These are phyloP conservation scores for Solanum corneliomulleri DNA, from an alignment of 257 asterid species.

Conservation along the genomic window DNA sequence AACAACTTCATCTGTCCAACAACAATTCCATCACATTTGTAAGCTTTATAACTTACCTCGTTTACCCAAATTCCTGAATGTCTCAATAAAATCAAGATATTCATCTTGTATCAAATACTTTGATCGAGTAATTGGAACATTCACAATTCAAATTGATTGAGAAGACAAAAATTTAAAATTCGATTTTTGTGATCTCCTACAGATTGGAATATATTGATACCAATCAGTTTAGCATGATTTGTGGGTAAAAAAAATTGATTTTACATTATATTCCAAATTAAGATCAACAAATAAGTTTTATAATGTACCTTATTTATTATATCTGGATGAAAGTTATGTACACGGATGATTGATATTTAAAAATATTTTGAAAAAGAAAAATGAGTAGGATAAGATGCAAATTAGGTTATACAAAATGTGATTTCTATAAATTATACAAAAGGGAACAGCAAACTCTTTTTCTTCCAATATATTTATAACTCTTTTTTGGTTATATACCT, in stretches of 20 bases:
- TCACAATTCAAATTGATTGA: neutral
- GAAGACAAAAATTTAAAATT: neutral
- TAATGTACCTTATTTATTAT: neutral
- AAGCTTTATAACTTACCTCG: neutral
- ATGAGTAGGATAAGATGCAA: too few relatives aligned
- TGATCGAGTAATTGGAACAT: neutral
- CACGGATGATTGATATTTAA: neutral
- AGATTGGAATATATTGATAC: neutral
- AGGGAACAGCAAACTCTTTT: too few relatives aligned
- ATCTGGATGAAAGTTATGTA: neutral
- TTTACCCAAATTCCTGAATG: neutral
- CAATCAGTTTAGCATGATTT: neutral
- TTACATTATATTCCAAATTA: neutral
- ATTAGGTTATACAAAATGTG: too few relatives aligned
- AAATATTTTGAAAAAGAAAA: too few relatives aligned
- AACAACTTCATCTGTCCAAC: neutral
- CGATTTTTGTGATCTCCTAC: neutral
- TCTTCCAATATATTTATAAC: too few relatives aligned
- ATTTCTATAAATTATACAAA: too few relatives aligned
- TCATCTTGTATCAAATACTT: neutral
- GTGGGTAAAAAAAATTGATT: neutral
- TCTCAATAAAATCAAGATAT: neutral
- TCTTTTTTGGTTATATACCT: too few relatives aligned
- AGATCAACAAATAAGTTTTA: too few relatives aligned
- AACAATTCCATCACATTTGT: neutral